Evolutionary conservation across 257 asterid species (phyloP).

Genomic region (Nicotiana otophora): DNA sequence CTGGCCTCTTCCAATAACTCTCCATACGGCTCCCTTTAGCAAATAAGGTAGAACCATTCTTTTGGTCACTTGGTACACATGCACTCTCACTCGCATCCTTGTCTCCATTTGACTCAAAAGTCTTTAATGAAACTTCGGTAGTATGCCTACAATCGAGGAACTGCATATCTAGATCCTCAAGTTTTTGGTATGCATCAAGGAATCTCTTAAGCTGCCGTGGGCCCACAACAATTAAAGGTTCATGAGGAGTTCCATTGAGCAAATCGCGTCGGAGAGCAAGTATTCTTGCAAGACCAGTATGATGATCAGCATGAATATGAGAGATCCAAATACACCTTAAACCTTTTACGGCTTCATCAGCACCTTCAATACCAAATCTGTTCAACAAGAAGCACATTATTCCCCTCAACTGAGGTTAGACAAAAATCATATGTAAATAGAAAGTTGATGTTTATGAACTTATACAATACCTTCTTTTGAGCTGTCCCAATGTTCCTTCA

Average conservation of each 20-base stretch:
- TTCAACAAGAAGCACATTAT: conserved; percentile 1
- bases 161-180: conserved; percentile 88
- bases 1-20: conserved; percentile 58
- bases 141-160: conserved; percentile 80
- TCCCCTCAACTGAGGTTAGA: not conserved
- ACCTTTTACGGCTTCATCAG: conserved; percentile 68
- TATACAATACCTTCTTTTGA: conserved; percentile 64
- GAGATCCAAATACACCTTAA: conserved; percentile 90
- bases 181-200: conserved; percentile 89
- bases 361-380: conserved; percentile 82
- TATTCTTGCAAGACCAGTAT: conserved; percentile 92
- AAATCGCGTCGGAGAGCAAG: conserved; percentile 71
- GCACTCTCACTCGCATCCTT: conserved; percentile 15
- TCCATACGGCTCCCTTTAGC: conserved; percentile 67
- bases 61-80: conserved; percentile 9
- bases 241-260: conserved; percentile 56
- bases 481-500: conserved; percentile 95
- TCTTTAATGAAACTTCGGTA: conserved; percentile 47
- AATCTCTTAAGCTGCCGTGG: conserved; percentile 83
- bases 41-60: conserved; percentile 36
- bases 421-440: not conserved
- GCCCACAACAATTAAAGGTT: conserved; percentile 69
- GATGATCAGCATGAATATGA: conserved; percentile 98
- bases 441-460: not conserved
- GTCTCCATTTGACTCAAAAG: conserved; percentile 36